phyloP scores from a whole-genome alignment of 1,284 basidiomycete genomes.

The Heterobasidion irregulare region DNA sequence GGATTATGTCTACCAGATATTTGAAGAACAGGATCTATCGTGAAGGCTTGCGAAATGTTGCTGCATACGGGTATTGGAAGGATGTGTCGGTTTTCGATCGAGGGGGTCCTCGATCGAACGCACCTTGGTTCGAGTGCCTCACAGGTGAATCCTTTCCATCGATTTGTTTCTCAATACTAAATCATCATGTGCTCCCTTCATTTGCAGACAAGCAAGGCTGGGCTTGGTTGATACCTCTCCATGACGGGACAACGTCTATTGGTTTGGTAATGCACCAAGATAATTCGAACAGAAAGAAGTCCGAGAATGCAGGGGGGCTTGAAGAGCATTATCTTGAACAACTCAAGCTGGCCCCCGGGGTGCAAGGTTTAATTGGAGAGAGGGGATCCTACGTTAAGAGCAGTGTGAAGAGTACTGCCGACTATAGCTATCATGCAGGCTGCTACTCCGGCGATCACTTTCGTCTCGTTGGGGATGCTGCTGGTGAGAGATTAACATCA shows the following conservation, averaged over 20 bases:
- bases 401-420: conserved; percentile 20
- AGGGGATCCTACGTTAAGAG: conserved; percentile 16
- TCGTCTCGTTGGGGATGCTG: conserved; percentile 38
- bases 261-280: conserved; percentile 34
- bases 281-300: conserved; percentile 21
- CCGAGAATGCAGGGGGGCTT: not conserved
- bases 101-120: conserved; percentile 17
- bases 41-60: conserved; percentile 35
- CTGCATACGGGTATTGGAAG: conserved; percentile 45
- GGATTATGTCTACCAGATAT: conserved; percentile 39
- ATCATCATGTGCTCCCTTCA: not conserved
- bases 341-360: conserved; percentile 27
- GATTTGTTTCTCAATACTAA: not conserved
- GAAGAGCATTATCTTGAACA: conserved; percentile 27
- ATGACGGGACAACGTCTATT: conserved; percentile 36
- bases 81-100: conserved; percentile 24
- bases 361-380: conserved; percentile 25
- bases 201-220: conserved; percentile 36
- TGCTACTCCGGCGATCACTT: conserved; percentile 30
- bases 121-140: conserved; percentile 21
- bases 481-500: conserved; percentile 18
- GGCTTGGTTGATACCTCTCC: conserved; percentile 42
- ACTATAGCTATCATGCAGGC: conserved; percentile 36
- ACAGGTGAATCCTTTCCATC: conserved; percentile 15
- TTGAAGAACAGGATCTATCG: conserved; percentile 38